A percentile compares a stretch with the other conserved stretches of the same genome.
Evolutionary conservation across 1,284 basidiomycete species (phyloP).

Genomic region (Xerocomus cyaneibrunnescens): DNA sequence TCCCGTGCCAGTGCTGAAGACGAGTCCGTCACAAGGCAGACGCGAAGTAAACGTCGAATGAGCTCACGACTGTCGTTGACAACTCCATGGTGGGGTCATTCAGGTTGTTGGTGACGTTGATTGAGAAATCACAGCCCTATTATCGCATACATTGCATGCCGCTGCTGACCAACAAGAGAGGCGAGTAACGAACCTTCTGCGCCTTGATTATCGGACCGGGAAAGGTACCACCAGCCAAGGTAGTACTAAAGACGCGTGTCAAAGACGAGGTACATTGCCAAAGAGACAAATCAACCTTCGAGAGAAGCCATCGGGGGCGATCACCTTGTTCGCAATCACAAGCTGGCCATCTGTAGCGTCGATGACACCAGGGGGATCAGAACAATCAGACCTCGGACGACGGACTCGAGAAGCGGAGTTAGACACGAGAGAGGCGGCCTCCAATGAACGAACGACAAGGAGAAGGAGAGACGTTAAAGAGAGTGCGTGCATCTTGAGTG

Average conservation of each 20-base stretch:
- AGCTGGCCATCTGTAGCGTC: slow-evolving; percentile 26
- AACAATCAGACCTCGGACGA: slow-evolving; percentile 1
- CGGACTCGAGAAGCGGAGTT: slow-evolving; percentile 4
- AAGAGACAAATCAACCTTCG: slow-evolving; percentile 27
- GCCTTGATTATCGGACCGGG: slow-evolving; percentile 34
- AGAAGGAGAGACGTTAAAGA: slow-evolving; percentile 17
- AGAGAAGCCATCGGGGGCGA: slow-evolving; percentile 36
- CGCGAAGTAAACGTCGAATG: not conserved
- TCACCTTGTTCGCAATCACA: slow-evolving; percentile 32
- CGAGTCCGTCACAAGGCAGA: not conserved
- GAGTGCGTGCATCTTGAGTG: slow-evolving; percentile 24
- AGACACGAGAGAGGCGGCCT: slow-evolving; percentile 21
- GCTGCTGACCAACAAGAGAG: not conserved
- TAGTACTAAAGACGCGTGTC: slow-evolving; percentile 17
- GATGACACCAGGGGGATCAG: slow-evolving; percentile 11
- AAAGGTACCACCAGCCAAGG: slow-evolving; percentile 31
- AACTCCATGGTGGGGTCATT: slow-evolving; percentile 27
- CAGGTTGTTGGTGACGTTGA: slow-evolving; percentile 32
- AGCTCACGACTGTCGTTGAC: slow-evolving; percentile 32
- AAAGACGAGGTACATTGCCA: not conserved
- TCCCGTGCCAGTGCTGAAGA: slow-evolving; percentile 41
- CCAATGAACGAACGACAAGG: slow-evolving; percentile 8
- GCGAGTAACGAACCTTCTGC: slow-evolving; percentile 26
- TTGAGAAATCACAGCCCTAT: slow-evolving; percentile 28
- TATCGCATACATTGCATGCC: not conserved